Evolutionary conservation across 139 green algal species (phyloP).

Genomic region (Closterium sp.): DNA sequence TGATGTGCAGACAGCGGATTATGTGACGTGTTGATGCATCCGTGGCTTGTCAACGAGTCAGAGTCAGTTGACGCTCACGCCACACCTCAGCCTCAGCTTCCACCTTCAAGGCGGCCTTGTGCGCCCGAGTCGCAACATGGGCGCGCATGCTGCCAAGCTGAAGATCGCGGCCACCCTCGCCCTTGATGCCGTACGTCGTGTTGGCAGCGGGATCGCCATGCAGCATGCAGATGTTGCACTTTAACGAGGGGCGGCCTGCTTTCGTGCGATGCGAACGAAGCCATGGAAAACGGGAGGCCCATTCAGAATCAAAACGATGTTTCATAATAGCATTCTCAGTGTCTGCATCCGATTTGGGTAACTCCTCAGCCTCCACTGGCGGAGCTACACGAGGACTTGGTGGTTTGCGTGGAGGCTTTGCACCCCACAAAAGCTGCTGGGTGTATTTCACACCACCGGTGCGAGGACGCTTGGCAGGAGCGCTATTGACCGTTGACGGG

Average conservation of each 20-base stretch:
- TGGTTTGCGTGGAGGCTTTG: too few relatives aligned
- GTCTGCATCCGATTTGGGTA: neutral
- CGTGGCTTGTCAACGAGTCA: neutral
- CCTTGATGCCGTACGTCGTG: neutral
- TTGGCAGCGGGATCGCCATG: neutral
- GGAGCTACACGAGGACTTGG: too few relatives aligned
- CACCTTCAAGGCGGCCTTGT: neutral
- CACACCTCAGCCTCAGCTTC: too few relatives aligned
- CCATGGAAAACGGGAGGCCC: neutral
- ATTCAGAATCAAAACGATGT: neutral
- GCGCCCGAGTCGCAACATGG: neutral
- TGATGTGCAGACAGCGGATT: neutral
- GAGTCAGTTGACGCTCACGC: neutral
- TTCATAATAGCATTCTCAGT: neutral
- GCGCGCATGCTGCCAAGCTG: neutral
- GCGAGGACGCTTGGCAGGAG: too few relatives aligned
- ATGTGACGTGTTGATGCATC: neutral
- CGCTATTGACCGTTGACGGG: too few relatives aligned
- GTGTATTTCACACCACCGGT: too few relatives aligned
- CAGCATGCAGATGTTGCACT: neutral
- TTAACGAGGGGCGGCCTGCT: neutral
- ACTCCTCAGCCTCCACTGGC: too few relatives aligned
- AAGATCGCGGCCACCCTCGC: neutral
- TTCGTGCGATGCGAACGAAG: neutral
- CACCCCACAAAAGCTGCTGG: too few relatives aligned